These are phyloP conservation scores for Solidago caesia DNA, from an alignment of 129 eudicot species.

Conservation along the genomic window DNA sequence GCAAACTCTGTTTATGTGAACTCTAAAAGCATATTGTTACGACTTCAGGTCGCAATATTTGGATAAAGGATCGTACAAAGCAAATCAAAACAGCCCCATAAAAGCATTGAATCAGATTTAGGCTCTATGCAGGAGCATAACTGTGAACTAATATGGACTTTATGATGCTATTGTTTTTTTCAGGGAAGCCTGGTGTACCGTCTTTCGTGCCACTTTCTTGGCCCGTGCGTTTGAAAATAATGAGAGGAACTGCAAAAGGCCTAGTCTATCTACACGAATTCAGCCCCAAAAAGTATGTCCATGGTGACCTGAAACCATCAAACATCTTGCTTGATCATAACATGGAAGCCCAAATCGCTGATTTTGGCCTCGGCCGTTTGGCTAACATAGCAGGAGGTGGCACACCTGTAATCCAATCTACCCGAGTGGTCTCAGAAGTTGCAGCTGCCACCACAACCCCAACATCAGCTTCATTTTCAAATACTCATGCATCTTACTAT, in stretches of 20 bases:
- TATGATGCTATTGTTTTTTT: slow-evolving; percentile 1
- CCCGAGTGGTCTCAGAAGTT: slow-evolving; percentile 52
- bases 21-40: not conserved
- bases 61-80: not conserved
- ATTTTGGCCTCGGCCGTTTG: slow-evolving; percentile 83
- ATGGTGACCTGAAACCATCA: slow-evolving; percentile 89
- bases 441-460: slow-evolving; percentile 34
- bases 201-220: slow-evolving; percentile 78
- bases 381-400: slow-evolving; percentile 92
- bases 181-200: slow-evolving; percentile 76
- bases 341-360: slow-evolving; percentile 86
- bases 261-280: slow-evolving; percentile 80
- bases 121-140: not conserved
- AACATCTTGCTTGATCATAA: slow-evolving; percentile 67
- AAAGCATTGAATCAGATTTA: not conserved
- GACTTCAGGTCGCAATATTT: not conserved
- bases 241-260: slow-evolving; percentile 89
- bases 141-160: not conserved
- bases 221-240: slow-evolving; percentile 57
- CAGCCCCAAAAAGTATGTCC: slow-evolving; percentile 94
- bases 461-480: slow-evolving; percentile 28
- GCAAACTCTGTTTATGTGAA: not conserved
- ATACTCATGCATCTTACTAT: slow-evolving; percentile 38
- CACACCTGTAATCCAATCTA: slow-evolving; percentile 63
- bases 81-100: not conserved